Percentiles rank a stretch among this genome's conserved stretches.
phyloP scores from a whole-genome alignment of 179 eudicot genomes.

The Spinacia oleracea region DNA sequence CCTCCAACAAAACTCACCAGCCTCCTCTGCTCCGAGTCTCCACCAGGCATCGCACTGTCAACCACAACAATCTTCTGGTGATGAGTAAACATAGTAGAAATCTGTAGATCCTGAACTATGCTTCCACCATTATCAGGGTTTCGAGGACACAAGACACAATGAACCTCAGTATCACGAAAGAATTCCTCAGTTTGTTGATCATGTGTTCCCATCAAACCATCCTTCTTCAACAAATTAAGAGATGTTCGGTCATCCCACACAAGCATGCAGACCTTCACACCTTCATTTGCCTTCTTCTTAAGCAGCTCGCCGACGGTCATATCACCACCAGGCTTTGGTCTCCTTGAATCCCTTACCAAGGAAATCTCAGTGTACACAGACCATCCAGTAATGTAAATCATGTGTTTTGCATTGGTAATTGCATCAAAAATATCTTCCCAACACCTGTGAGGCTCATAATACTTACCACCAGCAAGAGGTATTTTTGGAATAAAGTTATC shows the following conservation, averaged over 20 bases:
- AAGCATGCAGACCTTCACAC: conserved; percentile 53
- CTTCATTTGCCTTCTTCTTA: conserved; percentile 53
- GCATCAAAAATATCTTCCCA: conserved; percentile 62
- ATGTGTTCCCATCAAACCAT: conserved; percentile 61
- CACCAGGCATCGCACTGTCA: conserved; percentile 46
- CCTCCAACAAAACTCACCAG: conserved; percentile 57
- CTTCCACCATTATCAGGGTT: conserved; percentile 58
- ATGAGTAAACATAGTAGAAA: conserved; percentile 60
- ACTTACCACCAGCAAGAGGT: conserved; percentile 43
- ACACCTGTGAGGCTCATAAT: conserved; percentile 50
- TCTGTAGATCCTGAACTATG: conserved; percentile 47
- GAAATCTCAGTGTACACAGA: conserved; percentile 50
- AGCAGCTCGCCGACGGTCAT: conserved; percentile 46
- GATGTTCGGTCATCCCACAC: conserved; percentile 65
- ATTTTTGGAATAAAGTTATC: conserved; percentile 48
- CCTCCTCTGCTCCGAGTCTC: conserved; percentile 42
- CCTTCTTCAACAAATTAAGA: conserved; percentile 41
- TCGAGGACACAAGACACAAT: conserved; percentile 54
- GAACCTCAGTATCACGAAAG: conserved; percentile 39
- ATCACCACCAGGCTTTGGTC: conserved; percentile 48
- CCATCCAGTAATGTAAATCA: conserved; percentile 60
- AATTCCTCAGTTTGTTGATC: conserved; percentile 47
- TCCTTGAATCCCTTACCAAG: conserved; percentile 45
- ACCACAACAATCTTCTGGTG: conserved; percentile 56
- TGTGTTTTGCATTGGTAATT: conserved; percentile 41